Percentiles rank a stretch among this genome's conserved stretches.
Conservation (phyloP, 139 green algal species). For the Chlorella sp. region DNA sequence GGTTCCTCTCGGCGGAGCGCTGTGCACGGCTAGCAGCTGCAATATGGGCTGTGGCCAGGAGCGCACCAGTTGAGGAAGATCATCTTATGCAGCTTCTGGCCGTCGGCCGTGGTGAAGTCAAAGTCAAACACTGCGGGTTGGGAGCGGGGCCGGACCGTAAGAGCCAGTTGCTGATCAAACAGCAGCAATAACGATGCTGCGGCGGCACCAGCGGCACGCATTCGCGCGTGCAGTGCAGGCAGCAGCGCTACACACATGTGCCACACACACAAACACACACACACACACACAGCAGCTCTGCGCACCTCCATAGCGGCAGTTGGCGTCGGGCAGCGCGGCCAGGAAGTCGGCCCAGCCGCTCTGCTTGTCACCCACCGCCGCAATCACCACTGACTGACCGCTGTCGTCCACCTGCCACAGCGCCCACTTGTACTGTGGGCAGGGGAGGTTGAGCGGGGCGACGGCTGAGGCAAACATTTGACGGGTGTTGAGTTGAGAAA, state of each 20-base stretch:
- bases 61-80: constrained; percentile 81
- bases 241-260: too few relatives aligned
- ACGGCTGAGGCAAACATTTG: too few relatives aligned
- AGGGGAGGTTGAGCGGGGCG: neutral
- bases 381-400: constrained; percentile 77
- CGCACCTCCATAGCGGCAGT: constrained; percentile 90
- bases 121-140: constrained; percentile 83
- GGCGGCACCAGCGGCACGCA: too few relatives aligned
- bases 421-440: constrained; percentile 81
- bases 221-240: too few relatives aligned
- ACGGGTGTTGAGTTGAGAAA: too few relatives aligned
- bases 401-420: constrained; percentile 83
- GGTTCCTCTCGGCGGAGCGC: too few relatives aligned
- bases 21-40: too few relatives aligned
- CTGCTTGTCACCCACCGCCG: constrained; percentile 66
- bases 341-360: constrained; percentile 81
- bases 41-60: too few relatives aligned
- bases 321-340: constrained; percentile 61
- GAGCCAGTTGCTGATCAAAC: neutral
- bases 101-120: constrained; percentile 74
- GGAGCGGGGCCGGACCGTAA: neutral
- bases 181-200: too few relatives aligned
- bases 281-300: too few relatives aligned
- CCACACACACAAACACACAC: too few relatives aligned
- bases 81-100: constrained; percentile 82